phyloP scores from a whole-genome alignment of 2,329 filamentous ascomycete species.

The Colletotrichum tropicicola region DNA sequence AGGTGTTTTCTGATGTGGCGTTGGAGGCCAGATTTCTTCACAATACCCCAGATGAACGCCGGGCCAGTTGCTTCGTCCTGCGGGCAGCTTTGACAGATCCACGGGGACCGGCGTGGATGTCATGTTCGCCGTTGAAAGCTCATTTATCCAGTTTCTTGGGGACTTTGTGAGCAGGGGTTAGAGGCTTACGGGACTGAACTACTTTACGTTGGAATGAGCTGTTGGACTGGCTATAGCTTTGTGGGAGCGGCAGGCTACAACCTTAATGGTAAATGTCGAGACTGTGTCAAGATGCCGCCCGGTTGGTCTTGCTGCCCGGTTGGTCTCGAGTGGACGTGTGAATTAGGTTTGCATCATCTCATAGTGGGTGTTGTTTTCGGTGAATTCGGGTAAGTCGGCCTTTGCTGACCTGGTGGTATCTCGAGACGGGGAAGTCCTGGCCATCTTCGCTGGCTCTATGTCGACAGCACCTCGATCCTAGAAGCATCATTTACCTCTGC shows the following conservation, averaged over 20 bases:
- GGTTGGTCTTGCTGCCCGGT: neutral
- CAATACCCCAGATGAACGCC: constrained; percentile 10
- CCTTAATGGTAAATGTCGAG: neutral
- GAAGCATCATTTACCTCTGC: no score
- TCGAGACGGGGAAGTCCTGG: neutral
- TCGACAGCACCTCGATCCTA: no score
- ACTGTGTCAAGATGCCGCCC: neutral
- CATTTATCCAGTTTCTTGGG: constrained; percentile 17
- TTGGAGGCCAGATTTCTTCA: constrained; percentile 28
- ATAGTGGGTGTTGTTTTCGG: neutral
- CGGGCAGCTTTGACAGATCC: neutral
- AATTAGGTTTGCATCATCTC: neutral
- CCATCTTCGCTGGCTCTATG: no score
- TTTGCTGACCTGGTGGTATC: neutral
- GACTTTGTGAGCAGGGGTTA: neutral
- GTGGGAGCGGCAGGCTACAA: constrained; percentile 1
- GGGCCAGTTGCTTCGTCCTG: constrained; percentile 4
- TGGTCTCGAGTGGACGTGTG: neutral
- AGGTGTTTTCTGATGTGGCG: constrained; percentile 11
- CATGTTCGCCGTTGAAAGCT: neutral
- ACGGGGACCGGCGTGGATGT: neutral
- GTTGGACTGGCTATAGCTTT: constrained; percentile 2
- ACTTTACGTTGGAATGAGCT: constrained; percentile 6
- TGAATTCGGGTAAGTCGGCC: neutral
- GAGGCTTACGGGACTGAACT: neutral